Evolutionary conservation across 495 filamentous ascomycete genomes (phyloP).

Genomic region (Penicillium roqueforti): DNA sequence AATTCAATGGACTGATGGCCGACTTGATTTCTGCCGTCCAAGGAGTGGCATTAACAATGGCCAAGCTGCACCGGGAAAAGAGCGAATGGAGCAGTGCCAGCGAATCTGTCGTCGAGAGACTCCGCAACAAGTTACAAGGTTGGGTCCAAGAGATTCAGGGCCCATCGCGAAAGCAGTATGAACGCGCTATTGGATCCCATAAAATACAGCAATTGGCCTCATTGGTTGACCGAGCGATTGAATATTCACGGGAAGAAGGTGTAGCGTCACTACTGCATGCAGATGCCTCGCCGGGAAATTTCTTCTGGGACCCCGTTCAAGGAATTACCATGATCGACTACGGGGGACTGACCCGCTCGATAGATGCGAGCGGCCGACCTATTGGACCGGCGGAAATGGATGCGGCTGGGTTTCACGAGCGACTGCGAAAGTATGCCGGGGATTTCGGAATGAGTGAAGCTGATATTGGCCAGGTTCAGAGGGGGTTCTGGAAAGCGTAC

Average conservation of each 20-base stretch:
- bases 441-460: background rate
- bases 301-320: background rate
- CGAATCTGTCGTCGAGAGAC: background rate
- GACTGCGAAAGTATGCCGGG: background rate
- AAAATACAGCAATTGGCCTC: background rate
- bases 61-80: background rate
- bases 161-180: background rate
- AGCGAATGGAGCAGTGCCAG: background rate
- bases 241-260: background rate
- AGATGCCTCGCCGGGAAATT: background rate
- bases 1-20: background rate
- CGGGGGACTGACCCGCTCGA: background rate
- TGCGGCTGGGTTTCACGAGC: background rate
- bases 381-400: background rate
- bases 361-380: background rate
- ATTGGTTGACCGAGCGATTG: background rate
- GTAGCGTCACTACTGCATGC: background rate
- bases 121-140: background rate
- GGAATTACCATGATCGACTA: constrained; percentile 1
- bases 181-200: background rate
- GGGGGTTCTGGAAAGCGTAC: background rate
- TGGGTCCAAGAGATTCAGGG: background rate
- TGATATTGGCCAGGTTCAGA: background rate
- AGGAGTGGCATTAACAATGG: background rate
- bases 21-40: background rate